Base-by-base conservation (phyloP, 129 eudicot genomes). In the Kitagawia praeruptora region DNA sequence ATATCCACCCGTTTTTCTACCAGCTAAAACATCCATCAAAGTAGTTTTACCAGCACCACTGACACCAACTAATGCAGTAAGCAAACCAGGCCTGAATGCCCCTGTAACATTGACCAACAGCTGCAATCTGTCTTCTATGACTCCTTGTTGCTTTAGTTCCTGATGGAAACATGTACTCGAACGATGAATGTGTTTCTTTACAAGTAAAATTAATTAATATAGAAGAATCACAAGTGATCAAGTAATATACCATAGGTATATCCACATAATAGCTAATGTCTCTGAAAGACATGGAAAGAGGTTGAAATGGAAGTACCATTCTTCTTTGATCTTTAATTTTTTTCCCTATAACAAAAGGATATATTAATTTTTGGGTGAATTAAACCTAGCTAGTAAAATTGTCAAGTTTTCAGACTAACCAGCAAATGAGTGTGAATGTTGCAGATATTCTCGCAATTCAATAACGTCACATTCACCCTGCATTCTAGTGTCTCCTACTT, bases 41-140 rank as follows among this genome's bases (percentile, higher is more conserved):
- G 98, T 95, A 47, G 97, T 95, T 88, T 95, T 95, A 73, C 98
- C 98, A 74, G 98, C 98, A 39, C 98, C 98, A 77, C 98, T 95
- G 13, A 88, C 96, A 40, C 98, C 98, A n/a, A 95, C 92, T 80
- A 95, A 85, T 67, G 98, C 98, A 8, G 98, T 95, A 19, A 95
- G 96, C n/a, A 95, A 88, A 66, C 97, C 92, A 39, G 98, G 98
- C 83, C 89, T 84, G 75, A 95, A 92, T 58, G 96, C 93, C 82
- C 98, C 98, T 0, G 91, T 90, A 40, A 95, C 91, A 86, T 87
- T 77, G 23, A 84, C 93, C 83, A 95, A 78, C 77, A 95, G 85
- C 81, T 88, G 96, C 81, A 95, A 78, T 79, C 84, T 86, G 54
- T 95, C 88, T 74, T 80, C 85, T 66, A 31, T 47, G 48, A 86